Evolutionary conservation across 495 filamentous ascomycete genomes (phyloP).

Genomic region (Penicillium cinerascens): DNA sequence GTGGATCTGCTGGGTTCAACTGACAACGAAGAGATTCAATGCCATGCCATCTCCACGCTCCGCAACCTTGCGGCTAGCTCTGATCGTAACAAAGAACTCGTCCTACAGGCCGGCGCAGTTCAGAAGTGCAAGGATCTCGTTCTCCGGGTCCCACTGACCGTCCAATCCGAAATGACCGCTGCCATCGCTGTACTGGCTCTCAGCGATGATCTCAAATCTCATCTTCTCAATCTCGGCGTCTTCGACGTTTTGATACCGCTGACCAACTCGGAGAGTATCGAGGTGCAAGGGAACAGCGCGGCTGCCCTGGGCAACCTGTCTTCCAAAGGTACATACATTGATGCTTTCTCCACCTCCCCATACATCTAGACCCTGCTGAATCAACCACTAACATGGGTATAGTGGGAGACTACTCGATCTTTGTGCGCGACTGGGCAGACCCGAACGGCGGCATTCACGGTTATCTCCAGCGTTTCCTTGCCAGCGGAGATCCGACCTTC

Average conservation of each 20-base stretch:
- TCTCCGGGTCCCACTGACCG: conserved; percentile 84
- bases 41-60: conserved; percentile 95
- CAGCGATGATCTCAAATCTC: conserved; percentile 91
- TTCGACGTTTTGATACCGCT: conserved; percentile 96
- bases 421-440: conserved; percentile 88
- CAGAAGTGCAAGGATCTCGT: conserved; percentile 98
- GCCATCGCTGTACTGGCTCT: conserved; percentile 96
- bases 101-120: conserved; percentile 92
- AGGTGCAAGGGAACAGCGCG: conserved; percentile 97
- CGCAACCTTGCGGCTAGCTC: conserved; percentile 95
- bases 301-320: conserved; percentile 93
- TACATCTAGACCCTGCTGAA: background rate
- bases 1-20: conserved; percentile 93
- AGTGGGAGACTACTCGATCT: conserved; percentile 97
- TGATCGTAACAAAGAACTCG: conserved; percentile 93
- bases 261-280: conserved; percentile 90
- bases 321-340: conserved; percentile 72
- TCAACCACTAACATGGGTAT: conserved; percentile 14
- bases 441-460: conserved; percentile 93
- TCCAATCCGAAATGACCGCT: conserved; percentile 98
- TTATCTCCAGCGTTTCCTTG: conserved; percentile 88
- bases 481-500: conserved; percentile 92
- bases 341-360: background rate
- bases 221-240: conserved; percentile 87
- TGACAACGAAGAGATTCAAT: conserved; percentile 98